A percentile compares a stretch with the other conserved stretches of the same genome.
phyloP scores from a whole-genome alignment of 257 asterid genomes.

The Solanum chilense region DNA sequence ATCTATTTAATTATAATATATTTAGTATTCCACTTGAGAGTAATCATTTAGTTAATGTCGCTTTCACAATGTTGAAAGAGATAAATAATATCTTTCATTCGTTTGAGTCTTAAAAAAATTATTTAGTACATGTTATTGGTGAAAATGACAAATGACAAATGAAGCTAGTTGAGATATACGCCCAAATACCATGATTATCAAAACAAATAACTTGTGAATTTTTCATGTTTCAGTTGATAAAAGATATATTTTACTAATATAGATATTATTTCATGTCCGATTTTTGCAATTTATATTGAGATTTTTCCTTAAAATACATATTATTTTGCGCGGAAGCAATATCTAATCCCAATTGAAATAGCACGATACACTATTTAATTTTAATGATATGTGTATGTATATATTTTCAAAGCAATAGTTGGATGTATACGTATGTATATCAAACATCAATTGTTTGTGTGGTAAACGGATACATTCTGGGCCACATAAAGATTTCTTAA shows the following conservation, averaged over 20 bases:
- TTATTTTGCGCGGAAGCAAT: background rate
- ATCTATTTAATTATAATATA: background rate
- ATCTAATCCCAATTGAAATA: background rate
- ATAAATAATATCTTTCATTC: background rate
- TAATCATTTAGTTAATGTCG: background rate
- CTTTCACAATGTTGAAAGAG: background rate
- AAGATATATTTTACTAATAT: background rate
- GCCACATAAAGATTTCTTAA: background rate
- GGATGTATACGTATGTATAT: background rate
- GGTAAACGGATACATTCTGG: background rate
- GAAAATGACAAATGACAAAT: no score
- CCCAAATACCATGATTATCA: no score
- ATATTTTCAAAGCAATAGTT: background rate
- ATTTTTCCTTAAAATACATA: background rate
- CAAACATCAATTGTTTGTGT: background rate
- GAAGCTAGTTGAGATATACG: background rate
- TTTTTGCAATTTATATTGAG: background rate
- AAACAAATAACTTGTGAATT: background rate
- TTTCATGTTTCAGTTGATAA: background rate
- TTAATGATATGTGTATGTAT: background rate
- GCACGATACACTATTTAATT: background rate
- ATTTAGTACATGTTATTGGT: no score
- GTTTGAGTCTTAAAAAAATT: no score
- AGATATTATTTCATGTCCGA: rapidly evolving
- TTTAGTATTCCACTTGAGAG: background rate